Evolutionary conservation across 345 rosid genomes (phyloP).

Genomic region (Arabis alpina): DNA sequence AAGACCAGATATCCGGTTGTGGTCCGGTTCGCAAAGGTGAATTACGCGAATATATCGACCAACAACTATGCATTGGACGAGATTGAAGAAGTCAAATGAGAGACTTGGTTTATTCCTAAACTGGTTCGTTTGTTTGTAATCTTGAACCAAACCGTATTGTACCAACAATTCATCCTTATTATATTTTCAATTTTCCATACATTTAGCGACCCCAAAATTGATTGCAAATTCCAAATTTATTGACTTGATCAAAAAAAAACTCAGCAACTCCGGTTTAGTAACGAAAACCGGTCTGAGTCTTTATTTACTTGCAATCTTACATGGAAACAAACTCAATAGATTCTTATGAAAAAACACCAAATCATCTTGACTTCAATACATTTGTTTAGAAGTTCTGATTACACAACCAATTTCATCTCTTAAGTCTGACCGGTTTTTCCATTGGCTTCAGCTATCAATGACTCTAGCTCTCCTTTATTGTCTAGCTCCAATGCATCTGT

Average conservation of each 20-base stretch:
- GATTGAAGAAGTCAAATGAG: conserved; percentile 71
- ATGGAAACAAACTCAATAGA: conserved; percentile 48
- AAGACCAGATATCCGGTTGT: conserved; percentile 87
- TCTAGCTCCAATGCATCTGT: conserved; percentile 79
- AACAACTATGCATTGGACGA: conserved; percentile 96
- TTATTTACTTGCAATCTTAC: conserved; percentile 1
- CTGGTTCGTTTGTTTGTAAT: conserved; percentile 32
- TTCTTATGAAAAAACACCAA: conserved; percentile 15
- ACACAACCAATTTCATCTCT: conserved; percentile 12
- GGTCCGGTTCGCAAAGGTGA: conserved; percentile 88
- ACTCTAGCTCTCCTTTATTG: conserved; percentile 74
- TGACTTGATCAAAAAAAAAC: conserved; percentile 36
- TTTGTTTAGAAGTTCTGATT: conserved; percentile 14
- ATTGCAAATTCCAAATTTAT: conserved; percentile 12
- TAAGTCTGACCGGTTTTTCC: conserved; percentile 37
- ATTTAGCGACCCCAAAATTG: not conserved
- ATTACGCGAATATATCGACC: conserved; percentile 90
- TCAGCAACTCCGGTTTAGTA: conserved; percentile 23
- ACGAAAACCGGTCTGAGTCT: conserved; percentile 3
- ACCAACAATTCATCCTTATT: conserved; percentile 23
- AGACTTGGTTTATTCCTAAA: conserved; percentile 20
- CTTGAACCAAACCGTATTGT: conserved; percentile 39
- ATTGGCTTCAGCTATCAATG: conserved; percentile 65
- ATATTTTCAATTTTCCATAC: conserved; percentile 19
- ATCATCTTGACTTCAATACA: conserved; percentile 1